phyloP scores from a whole-genome alignment of 352 stramenopile species.

The Phytophthora sansomeana region DNA sequence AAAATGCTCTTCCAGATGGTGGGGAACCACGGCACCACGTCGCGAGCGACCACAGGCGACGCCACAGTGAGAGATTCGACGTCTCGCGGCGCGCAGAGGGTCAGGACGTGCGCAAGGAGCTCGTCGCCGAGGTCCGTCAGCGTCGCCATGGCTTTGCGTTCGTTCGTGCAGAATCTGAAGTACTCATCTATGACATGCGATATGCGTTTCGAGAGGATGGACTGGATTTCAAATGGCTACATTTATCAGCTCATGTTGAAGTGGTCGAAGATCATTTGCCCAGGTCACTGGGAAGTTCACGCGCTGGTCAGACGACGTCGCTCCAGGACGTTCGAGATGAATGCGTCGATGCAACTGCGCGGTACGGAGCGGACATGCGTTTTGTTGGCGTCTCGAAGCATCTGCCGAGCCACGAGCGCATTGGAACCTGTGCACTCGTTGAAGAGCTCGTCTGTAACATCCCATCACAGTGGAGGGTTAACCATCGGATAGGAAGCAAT shows the following conservation, averaged over 20 bases:
- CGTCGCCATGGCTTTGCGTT: constrained; percentile 11
- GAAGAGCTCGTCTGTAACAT: constrained; percentile 57
- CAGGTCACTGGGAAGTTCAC: not conserved
- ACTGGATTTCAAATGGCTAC: constrained; percentile 24
- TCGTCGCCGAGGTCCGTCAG: constrained; percentile 57
- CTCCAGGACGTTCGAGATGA: constrained; percentile 32
- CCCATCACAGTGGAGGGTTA: not conserved
- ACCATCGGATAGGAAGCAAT: not conserved
- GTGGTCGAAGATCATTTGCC: not conserved
- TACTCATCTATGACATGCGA: not conserved
- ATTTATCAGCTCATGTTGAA: constrained; percentile 6
- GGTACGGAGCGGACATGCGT: constrained; percentile 4
- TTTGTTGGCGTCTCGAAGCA: constrained; percentile 26
- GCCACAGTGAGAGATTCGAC: constrained; percentile 67
- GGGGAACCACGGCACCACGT: constrained; percentile 63
- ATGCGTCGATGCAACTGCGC: constrained; percentile 35
- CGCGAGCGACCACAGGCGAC: constrained; percentile 44
- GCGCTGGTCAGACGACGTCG: constrained; percentile 14
- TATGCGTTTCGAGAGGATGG: constrained; percentile 28
- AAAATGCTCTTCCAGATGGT: constrained; percentile 72
- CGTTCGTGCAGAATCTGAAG: constrained; percentile 15
- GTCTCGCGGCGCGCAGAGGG: constrained; percentile 53
- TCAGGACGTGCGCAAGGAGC: constrained; percentile 54
- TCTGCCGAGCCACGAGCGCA: constrained; percentile 20
- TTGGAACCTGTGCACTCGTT: constrained; percentile 37